A percentile compares a stretch with the other conserved stretches of the same genome.
phyloP scores from a whole-genome alignment of 768 basidiomycete genomes.

The Phaffia tasmanica region DNA sequence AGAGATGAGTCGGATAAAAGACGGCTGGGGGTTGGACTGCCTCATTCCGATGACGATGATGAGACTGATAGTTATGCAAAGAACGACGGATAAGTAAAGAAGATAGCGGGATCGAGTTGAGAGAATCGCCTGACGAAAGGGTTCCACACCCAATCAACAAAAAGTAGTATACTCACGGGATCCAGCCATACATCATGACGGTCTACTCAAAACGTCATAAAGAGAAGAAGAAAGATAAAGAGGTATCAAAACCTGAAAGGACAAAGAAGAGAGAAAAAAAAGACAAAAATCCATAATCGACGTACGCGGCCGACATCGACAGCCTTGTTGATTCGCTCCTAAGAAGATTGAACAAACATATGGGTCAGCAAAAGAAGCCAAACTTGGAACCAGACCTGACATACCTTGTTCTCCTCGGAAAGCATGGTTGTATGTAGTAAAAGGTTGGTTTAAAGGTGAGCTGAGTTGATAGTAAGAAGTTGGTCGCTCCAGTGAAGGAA shows the following conservation, averaged over 20 bases:
- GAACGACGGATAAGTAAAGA: neutral
- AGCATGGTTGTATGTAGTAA: constrained; percentile 11
- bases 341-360: neutral
- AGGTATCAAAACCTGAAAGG: too few relatives aligned
- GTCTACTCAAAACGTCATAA: neutral
- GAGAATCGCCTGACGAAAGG: neutral
- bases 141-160: too few relatives aligned
- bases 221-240: neutral
- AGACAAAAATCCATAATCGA: neutral
- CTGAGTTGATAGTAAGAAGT: too few relatives aligned
- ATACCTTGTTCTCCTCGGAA: constrained; percentile 22
- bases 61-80: constrained; percentile 5
- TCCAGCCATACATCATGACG: constrained; percentile 26
- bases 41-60: constrained; percentile 27
- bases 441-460: neutral
- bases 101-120: neutral
- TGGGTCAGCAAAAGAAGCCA: neutral
- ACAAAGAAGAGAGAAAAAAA: neutral
- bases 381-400: neutral
- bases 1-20: constrained; percentile 24
- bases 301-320: constrained; percentile 21
- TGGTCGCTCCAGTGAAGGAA: too few relatives aligned
- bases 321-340: constrained; percentile 28
- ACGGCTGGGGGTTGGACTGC: constrained; percentile 27
- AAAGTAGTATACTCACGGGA: constrained; percentile 24